Evolutionary conservation across 163 green algal genomes (phyloP).

Genomic region (Trebouxiophyceae sp.): DNA sequence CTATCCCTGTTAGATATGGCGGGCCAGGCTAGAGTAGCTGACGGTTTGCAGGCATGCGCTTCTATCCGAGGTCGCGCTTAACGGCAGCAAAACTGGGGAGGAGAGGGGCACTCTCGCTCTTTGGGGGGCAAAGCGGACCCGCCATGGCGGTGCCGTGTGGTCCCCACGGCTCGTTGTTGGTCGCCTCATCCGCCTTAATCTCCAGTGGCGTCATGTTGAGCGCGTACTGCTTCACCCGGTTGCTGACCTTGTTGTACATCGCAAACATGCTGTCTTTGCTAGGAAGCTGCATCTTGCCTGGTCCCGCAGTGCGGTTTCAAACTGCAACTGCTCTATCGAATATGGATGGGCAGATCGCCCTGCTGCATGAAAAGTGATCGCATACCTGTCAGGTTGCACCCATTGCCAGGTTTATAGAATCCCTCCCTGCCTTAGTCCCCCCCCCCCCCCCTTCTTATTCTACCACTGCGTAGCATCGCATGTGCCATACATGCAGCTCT

Average conservation of each 20-base stretch:
- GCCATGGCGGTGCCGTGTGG: conserved; percentile 59
- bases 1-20: too few species aligned
- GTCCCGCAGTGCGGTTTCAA: neutral
- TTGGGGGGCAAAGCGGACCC: conserved; percentile 15
- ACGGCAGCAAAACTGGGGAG: neutral
- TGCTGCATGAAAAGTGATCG: too few species aligned
- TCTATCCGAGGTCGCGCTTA: neutral
- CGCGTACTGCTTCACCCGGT: conserved; percentile 63
- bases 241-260: conserved; percentile 15
- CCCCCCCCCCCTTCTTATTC: too few species aligned
- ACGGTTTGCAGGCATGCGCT: neutral
- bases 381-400: too few species aligned
- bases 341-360: too few species aligned
- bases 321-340: too few species aligned
- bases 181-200: conserved; percentile 69
- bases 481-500: too few species aligned
- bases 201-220: conserved; percentile 63
- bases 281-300: neutral
- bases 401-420: too few species aligned
- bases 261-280: neutral
- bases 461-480: too few species aligned
- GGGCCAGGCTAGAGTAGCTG: neutral
- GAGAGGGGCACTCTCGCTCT: neutral
- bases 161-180: conserved; percentile 64
- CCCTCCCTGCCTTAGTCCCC: too few species aligned